These are phyloP conservation scores for Ceratocystis papillata DNA, from an alignment of 2,329 filamentous ascomycete genomes.

Conservation along the genomic window DNA sequence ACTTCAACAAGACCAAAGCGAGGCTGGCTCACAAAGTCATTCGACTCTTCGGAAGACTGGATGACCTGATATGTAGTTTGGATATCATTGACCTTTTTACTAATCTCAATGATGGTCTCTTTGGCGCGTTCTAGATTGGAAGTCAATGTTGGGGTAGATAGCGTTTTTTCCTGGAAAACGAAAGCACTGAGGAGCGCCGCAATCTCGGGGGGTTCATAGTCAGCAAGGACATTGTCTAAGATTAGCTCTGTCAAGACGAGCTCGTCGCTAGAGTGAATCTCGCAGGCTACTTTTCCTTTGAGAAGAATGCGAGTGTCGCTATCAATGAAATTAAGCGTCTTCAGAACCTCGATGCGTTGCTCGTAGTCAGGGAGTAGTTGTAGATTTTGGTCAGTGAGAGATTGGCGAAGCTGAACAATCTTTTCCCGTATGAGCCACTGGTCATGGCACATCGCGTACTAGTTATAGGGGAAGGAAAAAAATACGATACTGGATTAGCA, in stretches of 20 bases:
- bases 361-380: conserved; percentile 94
- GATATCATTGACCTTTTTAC: conserved; percentile 81
- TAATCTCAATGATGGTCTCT: conserved; percentile 76
- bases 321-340: conserved; percentile 87
- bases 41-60: conserved; percentile 75
- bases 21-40: conserved; percentile 78
- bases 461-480: background rate
- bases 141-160: conserved; percentile 67
- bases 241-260: conserved; percentile 92
- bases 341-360: conserved; percentile 82
- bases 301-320: conserved; percentile 76
- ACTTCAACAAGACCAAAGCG: conserved; percentile 94
- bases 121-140: conserved; percentile 71
- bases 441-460: conserved; percentile 94
- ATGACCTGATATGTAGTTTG: conserved; percentile 90
- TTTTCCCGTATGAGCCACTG: conserved; percentile 95
- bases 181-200: conserved; percentile 87
- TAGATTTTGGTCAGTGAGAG: conserved; percentile 92
- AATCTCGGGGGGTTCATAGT: conserved; percentile 93
- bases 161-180: conserved; percentile 96
- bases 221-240: conserved; percentile 88
- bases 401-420: conserved; percentile 72
- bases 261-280: conserved; percentile 95
- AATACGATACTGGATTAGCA: background rate
- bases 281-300: conserved; percentile 96